A percentile compares a stretch with the other conserved stretches of the same genome.
phyloP scores from a whole-genome alignment of 2,329 filamentous ascomycete genomes.

The Colletotrichum siamense region DNA sequence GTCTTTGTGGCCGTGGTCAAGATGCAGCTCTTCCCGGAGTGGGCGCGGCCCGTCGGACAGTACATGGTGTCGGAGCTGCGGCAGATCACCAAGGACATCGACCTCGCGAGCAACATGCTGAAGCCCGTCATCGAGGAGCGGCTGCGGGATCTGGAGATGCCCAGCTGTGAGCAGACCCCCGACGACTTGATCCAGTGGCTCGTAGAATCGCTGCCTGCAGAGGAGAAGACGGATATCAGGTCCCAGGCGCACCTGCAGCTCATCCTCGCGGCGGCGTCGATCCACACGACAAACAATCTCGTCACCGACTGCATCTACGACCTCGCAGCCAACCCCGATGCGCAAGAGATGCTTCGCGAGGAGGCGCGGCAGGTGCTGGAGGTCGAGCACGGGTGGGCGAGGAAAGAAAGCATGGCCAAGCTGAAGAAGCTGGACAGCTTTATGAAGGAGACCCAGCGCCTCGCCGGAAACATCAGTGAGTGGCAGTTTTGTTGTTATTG shows the following conservation, averaged over 20 bases:
- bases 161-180: constrained; percentile 37
- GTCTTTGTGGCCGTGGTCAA: constrained; percentile 53
- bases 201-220: constrained; percentile 42
- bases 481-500: background rate
- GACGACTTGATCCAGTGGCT: constrained; percentile 53
- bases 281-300: constrained; percentile 50
- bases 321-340: constrained; percentile 51
- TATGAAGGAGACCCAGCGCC: constrained; percentile 48
- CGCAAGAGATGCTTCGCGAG: constrained; percentile 51
- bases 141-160: constrained; percentile 43
- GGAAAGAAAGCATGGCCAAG: constrained; percentile 48
- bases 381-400: constrained; percentile 44
- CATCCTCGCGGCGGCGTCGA: constrained; percentile 48
- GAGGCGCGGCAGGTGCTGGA: constrained; percentile 51
- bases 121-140: constrained; percentile 52
- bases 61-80: constrained; percentile 51
- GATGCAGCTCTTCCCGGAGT: constrained; percentile 57
- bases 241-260: constrained; percentile 48
- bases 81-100: constrained; percentile 49
- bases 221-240: constrained; percentile 41
- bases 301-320: constrained; percentile 57
- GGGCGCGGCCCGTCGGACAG: constrained; percentile 52
- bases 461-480: constrained; percentile 49
- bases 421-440: constrained; percentile 55
- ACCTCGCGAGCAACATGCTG: constrained; percentile 47